Conservation (phyloP, 1,284 basidiomycete genomes). For the Cryptococcus wingfieldii region DNA sequence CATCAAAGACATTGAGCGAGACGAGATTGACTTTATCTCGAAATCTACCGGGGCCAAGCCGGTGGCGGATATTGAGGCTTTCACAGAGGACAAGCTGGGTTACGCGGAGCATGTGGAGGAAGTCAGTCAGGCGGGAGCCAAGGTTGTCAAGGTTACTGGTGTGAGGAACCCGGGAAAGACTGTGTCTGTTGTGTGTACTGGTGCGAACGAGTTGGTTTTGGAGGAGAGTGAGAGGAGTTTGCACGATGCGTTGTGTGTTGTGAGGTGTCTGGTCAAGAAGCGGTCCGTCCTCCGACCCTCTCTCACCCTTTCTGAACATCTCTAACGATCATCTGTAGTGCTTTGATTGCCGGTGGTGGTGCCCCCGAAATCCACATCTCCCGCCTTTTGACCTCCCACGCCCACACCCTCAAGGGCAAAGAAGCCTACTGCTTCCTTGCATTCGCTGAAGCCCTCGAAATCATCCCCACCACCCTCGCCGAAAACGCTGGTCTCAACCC, state of each 20-base stretch:
- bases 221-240: slow-evolving; percentile 97
- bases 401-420: slow-evolving; percentile 94
- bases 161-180: slow-evolving; percentile 94
- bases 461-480: slow-evolving; percentile 95
- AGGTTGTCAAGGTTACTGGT: slow-evolving; percentile 91
- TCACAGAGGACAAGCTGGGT: slow-evolving; percentile 98
- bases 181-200: slow-evolving; percentile 92
- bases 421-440: slow-evolving; percentile 99
- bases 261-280: slow-evolving; percentile 97
- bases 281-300: slow-evolving; percentile 55
- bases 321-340: slow-evolving; percentile 54
- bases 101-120: slow-evolving; percentile 96
- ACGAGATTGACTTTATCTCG: slow-evolving; percentile 96
- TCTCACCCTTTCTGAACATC: neutral
- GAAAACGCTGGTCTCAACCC: slow-evolving; percentile 99
- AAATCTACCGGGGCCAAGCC: slow-evolving; percentile 95
- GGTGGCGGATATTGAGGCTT: slow-evolving; percentile 94
- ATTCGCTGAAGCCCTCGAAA: slow-evolving; percentile 94
- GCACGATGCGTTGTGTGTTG: slow-evolving; percentile 97
- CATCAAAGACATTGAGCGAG: slow-evolving; percentile 96
- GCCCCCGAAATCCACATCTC: slow-evolving; percentile 98
- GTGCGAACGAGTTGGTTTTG: slow-evolving; percentile 86
- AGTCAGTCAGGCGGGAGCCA: slow-evolving; percentile 74
- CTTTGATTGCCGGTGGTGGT: slow-evolving; percentile 93
- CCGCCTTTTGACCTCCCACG: slow-evolving; percentile 83